These are phyloP conservation scores for Pythium rishiriense DNA, from an alignment of 352 stramenopile genomes.

Conservation along the genomic window DNA sequence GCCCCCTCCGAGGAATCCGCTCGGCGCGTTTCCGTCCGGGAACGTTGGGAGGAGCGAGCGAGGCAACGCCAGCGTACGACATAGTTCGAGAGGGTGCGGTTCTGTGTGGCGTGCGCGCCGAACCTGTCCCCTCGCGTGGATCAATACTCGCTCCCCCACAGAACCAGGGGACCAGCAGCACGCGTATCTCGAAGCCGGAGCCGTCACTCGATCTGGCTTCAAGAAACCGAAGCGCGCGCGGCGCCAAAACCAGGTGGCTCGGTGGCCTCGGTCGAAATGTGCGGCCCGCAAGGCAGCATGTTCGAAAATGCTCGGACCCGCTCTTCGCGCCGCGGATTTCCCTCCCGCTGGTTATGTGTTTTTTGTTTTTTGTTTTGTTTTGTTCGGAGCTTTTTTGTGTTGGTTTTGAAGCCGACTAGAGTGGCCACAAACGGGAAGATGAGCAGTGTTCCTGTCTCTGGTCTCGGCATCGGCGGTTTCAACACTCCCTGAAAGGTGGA, in stretches of 20 bases:
- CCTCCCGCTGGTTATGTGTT: not conserved
- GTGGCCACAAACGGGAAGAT: slow-evolving; percentile 9
- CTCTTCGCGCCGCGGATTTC: not conserved
- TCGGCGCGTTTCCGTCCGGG: not conserved
- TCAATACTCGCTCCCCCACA: slow-evolving; percentile 1
- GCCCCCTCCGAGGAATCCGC: not conserved
- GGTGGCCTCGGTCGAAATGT: not conserved
- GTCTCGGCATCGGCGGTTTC: slow-evolving; percentile 7
- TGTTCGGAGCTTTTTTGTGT: not conserved
- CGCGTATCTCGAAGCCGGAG: slow-evolving; percentile 1
- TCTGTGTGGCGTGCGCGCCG: slow-evolving; percentile 5
- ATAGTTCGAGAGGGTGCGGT: slow-evolving; percentile 4
- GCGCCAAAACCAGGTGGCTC: not conserved
- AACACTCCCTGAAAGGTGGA: not conserved
- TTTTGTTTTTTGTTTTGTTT: not conserved
- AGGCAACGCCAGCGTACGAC: slow-evolving; percentile 4
- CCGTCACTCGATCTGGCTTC: slow-evolving; percentile 3
- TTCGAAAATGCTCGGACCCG: not conserved
- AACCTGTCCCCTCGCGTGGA: not conserved
- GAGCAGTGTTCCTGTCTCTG: slow-evolving; percentile 15
- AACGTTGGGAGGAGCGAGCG: not conserved
- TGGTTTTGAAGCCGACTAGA: slow-evolving; percentile 1
- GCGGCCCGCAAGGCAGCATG: not conserved
- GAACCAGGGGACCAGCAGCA: not conserved
- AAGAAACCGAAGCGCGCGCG: not conserved